Base-by-base conservation (phyloP, 495 filamentous ascomycete species). In the Xylaria castorea region DNA sequence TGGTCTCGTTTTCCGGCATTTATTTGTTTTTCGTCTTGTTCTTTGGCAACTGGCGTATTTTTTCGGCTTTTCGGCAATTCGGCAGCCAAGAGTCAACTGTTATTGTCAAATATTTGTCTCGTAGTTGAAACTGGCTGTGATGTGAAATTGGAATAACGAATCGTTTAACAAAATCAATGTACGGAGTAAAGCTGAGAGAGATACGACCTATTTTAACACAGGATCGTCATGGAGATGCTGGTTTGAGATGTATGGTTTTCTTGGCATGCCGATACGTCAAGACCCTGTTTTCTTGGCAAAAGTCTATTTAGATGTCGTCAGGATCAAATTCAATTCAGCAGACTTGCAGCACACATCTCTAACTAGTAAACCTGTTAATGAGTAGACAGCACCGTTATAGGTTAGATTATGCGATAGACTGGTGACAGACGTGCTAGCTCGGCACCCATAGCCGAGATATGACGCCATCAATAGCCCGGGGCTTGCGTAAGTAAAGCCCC, bases 221-320 rank as follows among this genome's bases (percentile, higher is more conserved):
- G 25, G 25, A 57, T 57, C 53, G 6, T 57, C 53, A 32, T 57
- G 22, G 27, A n/a, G 53, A 32, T 12, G 16, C 27, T 57, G 58
- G 58, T 61, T 61, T 61, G 57, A 20, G 34, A 61, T n/a, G 6
- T 32, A 22, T 61, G 16, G 27, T 32, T 61, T n/a, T 9, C 34
- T 34, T 12, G 57, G 57, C 57, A 61, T 38, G 57, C 20, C 57
- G 3, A 22, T 61, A 38, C 58, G 58, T 51, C 64, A 66, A 66
- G 34, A 61, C 48, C 50, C 50, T 67, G 65, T 25, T 68, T 68
- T 57, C 66, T 68, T 68, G 66, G 66, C 66, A 57, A 36, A 22
- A 68, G 50, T 27, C 50, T 68, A 36, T 57, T 38, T 68, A 30
- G 50, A 68, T 36, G 66, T 57, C 66, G 66, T 42, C 66, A 53